Percentiles rank a stretch among this genome's conserved stretches.
phyloP scores from a whole-genome alignment of 164 flowering plant genomes.

The Macadamia integrifolia region DNA sequence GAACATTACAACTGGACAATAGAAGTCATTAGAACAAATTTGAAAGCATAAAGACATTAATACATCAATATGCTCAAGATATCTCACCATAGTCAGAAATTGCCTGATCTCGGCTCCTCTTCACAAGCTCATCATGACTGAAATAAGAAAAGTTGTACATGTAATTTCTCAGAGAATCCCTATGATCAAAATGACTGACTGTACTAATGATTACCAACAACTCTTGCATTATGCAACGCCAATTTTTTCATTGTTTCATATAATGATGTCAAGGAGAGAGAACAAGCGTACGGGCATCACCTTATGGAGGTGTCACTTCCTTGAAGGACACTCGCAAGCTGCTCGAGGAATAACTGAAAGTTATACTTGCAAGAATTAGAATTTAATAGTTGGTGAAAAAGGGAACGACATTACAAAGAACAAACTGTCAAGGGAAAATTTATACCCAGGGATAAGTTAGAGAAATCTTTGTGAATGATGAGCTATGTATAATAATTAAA shows the following conservation, averaged over 20 bases:
- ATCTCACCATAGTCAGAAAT: slow-evolving; percentile 85
- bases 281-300: slow-evolving; percentile 25
- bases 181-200: too few relatives aligned
- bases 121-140: slow-evolving; percentile 77
- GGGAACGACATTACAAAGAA: neutral
- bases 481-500: too few relatives aligned
- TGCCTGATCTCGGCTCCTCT: slow-evolving; percentile 74
- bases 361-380: slow-evolving; percentile 8
- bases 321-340: slow-evolving; percentile 70
- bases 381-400: neutral
- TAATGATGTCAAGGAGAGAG: neutral
- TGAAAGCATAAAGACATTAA: slow-evolving; percentile 4
- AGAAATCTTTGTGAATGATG: neutral
- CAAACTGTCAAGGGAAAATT: neutral
- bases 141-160: slow-evolving; percentile 14
- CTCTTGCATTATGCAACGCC: neutral
- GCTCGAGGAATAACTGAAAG: slow-evolving; percentile 85
- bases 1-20: slow-evolving; percentile 84
- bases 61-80: neutral
- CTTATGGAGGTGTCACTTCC: slow-evolving; percentile 67
- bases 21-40: slow-evolving; percentile 22
- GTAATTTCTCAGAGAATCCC: neutral
- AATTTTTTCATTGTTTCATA: neutral
- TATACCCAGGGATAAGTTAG: neutral
- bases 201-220: too few relatives aligned